Evolutionary conservation across 495 filamentous ascomycete species (phyloP).

Genomic region (Mytilinidion resinicola): DNA sequence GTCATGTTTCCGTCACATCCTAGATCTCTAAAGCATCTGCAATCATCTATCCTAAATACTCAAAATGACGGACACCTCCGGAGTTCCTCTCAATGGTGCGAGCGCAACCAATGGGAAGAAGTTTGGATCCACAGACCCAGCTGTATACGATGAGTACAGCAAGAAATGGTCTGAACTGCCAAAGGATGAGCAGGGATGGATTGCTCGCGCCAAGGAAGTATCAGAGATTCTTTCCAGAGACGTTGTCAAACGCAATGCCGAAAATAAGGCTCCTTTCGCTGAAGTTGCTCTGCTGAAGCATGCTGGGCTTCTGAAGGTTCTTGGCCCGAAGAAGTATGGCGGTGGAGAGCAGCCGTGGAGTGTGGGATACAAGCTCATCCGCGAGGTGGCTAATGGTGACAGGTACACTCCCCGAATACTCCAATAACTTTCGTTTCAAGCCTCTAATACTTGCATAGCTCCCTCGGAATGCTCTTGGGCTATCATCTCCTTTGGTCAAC

Average conservation of each 20-base stretch:
- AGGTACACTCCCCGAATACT: constrained; percentile 32
- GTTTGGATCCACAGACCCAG: constrained; percentile 40
- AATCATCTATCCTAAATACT: no score
- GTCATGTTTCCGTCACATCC: no score
- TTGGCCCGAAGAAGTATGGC: constrained; percentile 50
- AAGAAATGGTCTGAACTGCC: constrained; percentile 45
- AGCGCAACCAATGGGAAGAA: constrained; percentile 12
- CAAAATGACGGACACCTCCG: no score
- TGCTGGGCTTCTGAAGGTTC: constrained; percentile 49
- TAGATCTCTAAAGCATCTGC: no score
- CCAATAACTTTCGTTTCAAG: background rate
- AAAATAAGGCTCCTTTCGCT: constrained; percentile 50
- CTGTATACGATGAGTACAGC: constrained; percentile 45
- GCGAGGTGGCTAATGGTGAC: constrained; percentile 54
- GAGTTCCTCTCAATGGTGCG: no score
- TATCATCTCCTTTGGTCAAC: constrained; percentile 58
- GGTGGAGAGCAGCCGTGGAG: constrained; percentile 54
- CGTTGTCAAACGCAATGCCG: constrained; percentile 48
- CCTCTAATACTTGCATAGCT: constrained; percentile 4
- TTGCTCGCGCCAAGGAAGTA: constrained; percentile 48
- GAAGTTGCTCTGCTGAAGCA: constrained; percentile 53
- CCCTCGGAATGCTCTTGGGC: constrained; percentile 53
- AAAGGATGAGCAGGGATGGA: constrained; percentile 42
- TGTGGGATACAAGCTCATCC: constrained; percentile 50
- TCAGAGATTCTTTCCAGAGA: constrained; percentile 48